These are phyloP conservation scores for Sporothrix variecibatus DNA, from an alignment of 2,329 filamentous ascomycete genomes.

Conservation along the genomic window DNA sequence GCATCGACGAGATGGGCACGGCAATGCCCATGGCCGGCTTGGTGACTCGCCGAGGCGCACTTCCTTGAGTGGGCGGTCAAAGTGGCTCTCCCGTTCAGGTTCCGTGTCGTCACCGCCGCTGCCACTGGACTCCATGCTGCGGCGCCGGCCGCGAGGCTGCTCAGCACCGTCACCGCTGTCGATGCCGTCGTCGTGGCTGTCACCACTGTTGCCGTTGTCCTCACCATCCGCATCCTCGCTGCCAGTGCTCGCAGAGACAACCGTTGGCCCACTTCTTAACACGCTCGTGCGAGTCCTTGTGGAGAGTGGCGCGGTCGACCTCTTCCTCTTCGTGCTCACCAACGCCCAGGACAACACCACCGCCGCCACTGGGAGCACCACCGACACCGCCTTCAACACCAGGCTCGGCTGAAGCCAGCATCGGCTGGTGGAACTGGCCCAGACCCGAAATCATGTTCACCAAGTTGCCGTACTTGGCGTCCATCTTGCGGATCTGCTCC, in stretches of 20 bases:
- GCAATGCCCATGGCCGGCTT: constrained; percentile 88
- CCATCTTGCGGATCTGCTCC: constrained; percentile 80
- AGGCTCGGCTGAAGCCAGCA: constrained; percentile 64
- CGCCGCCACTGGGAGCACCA: constrained; percentile 12
- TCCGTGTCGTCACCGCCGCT: constrained; percentile 46
- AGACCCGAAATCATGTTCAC: constrained; percentile 94
- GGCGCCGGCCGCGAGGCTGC: neutral
- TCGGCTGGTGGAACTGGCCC: constrained; percentile 82
- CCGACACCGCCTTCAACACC: constrained; percentile 7
- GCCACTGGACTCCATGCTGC: constrained; percentile 15
- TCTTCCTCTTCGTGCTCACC: constrained; percentile 12
- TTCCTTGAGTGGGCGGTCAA: constrained; percentile 83
- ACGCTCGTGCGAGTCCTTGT: constrained; percentile 63
- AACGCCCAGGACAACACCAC: neutral
- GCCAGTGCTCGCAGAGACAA: constrained; percentile 51
- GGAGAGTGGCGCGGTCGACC: constrained; percentile 36
- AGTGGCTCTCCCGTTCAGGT: constrained; percentile 69
- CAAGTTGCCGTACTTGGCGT: constrained; percentile 90
- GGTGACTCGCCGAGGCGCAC: constrained; percentile 92
- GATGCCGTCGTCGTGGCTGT: neutral
- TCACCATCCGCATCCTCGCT: constrained; percentile 6
- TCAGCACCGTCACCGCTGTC: neutral
- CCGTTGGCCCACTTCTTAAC: constrained; percentile 86
- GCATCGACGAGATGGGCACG: constrained; percentile 57
- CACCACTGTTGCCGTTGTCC: neutral